Base-by-base conservation (phyloP, 768 basidiomycete genomes). In the Bullera alba region DNA sequence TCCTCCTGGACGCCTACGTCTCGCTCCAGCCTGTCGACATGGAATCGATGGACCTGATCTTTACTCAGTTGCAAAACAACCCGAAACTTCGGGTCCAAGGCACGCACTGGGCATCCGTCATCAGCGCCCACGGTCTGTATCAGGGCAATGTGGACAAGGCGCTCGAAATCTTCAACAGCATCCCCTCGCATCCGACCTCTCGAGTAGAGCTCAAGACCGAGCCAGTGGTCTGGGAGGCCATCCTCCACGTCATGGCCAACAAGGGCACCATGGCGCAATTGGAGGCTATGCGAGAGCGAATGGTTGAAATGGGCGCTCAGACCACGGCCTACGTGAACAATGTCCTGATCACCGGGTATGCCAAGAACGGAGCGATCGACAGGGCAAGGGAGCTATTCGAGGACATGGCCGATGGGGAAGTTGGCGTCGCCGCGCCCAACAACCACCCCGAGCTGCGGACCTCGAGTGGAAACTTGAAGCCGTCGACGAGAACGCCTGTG, bases 271-370 rank as follows among this genome's bases (percentile, higher is more conserved):
- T 84, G 46, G 89, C 91, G 57, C 79, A 91, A 39, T 78, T 91
- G 22, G 82, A 83, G 0, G 60, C 74, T 16, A 90, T 87, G 67
- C 70, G 85, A 29, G 67, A 74, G 27, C 79, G 80, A 50, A 81
- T 96, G 76, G 75, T 73, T 21, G 60, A 73, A 1, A 76, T 79
- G 5, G 81, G 81, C 27, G 81, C 91, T 6, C 85, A 86, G 61
- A 84, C 90, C 81, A 96, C 92, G 2, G 91, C 93, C 5, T 99
- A 99, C 73, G 86, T 96, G 57, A 86, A 85, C 23, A 96, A 96
- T 75, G 77, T 84, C 50, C 75, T 88, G 62, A 86, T 90, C 74
- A 80, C 81, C 66, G 83, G 82, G 0, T 82, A 82, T 60, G 78
- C 91, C 0, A 79, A 82, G 23, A 78, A 77, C 1, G 83, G 84